A percentile compares a stretch with the other conserved stretches of the same genome.
Conservation (phyloP, 352 stramenopile species). For the Phytophthora chlamydospora region DNA sequence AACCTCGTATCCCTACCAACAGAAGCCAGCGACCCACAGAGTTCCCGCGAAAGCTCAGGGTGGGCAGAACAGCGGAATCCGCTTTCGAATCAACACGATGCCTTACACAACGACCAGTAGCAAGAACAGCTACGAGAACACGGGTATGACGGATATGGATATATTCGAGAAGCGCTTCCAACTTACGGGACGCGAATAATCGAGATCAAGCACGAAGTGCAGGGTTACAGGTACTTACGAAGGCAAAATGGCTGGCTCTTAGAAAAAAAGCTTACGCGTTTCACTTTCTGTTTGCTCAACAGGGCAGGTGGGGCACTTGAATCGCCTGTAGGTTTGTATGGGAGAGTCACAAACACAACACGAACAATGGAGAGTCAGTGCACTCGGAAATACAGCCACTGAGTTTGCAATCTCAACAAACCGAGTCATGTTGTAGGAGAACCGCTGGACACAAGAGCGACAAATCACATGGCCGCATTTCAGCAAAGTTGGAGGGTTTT, state of each 20-base stretch:
- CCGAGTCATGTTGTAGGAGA: constrained; percentile 84
- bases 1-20: not conserved
- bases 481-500: constrained; percentile 85
- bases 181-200: constrained; percentile 25
- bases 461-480: constrained; percentile 90
- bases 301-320: constrained; percentile 90
- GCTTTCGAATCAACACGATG: constrained; percentile 1
- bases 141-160: constrained; percentile 43
- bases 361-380: constrained; percentile 11
- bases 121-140: constrained; percentile 20
- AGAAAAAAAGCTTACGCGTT: constrained; percentile 80
- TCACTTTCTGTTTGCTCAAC: constrained; percentile 81
- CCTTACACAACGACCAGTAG: constrained; percentile 8
- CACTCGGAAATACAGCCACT: not conserved
- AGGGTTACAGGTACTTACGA: constrained; percentile 26
- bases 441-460: constrained; percentile 78
- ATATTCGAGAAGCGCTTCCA: constrained; percentile 46
- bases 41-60: constrained; percentile 5
- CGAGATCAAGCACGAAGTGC: constrained; percentile 17
- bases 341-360: constrained; percentile 2
- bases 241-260: constrained; percentile 22
- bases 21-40: not conserved
- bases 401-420: constrained; percentile 25
- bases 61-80: not conserved
- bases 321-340: constrained; percentile 48